Base-by-base conservation (phyloP, 495 filamentous ascomycete genomes). In the Penicillium taxi region DNA sequence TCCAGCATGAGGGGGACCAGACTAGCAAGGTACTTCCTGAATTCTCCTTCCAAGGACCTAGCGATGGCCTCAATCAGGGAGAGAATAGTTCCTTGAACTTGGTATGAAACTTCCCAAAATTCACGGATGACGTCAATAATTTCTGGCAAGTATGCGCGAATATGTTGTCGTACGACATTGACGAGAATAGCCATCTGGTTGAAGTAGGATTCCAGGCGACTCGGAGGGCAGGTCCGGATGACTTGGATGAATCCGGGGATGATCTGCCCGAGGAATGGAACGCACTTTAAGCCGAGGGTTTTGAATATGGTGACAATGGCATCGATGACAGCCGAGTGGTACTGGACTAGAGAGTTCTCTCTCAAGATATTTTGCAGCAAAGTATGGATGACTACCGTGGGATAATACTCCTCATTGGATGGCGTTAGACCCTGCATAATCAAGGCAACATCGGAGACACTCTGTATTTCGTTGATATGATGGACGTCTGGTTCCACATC, bases 281-380 rank as follows among this genome's bases (percentile, higher is more conserved):
- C 88, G 53, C 93, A 96, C 55, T 96, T 94, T 44, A 95, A 58
- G 1, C 91, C 91, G 34, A 96, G 66, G 5, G 93, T 96, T 48
- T 90, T 86, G 63, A 96, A 99, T 35, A 96, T 96, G 38, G 84
- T 94, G 76, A 99, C 96, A 44, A 99, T 90, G 1, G 93, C 90
- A 57, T 96, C 91, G 40, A 99, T 87, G n/a, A 96, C 91, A 6
- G 81, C 80, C 2, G 87, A 91, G 52, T 99, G 91, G 50, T 93
- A 86, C 45, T 90, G 81, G 5, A 78, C 72, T 29, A 96, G 63
- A 2, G 91, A 95, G 26, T 77, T 78, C 50, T 99, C 91, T 45
- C 86, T 86, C 26, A 99, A 62, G 37, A 99, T 85, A 35, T 69
- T 74, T 34, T 86, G 81, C 53, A 96, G 77, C 28, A 99, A 66